Base-by-base conservation (phyloP, 495 filamentous ascomycete genomes). In the Cercophora samala region DNA sequence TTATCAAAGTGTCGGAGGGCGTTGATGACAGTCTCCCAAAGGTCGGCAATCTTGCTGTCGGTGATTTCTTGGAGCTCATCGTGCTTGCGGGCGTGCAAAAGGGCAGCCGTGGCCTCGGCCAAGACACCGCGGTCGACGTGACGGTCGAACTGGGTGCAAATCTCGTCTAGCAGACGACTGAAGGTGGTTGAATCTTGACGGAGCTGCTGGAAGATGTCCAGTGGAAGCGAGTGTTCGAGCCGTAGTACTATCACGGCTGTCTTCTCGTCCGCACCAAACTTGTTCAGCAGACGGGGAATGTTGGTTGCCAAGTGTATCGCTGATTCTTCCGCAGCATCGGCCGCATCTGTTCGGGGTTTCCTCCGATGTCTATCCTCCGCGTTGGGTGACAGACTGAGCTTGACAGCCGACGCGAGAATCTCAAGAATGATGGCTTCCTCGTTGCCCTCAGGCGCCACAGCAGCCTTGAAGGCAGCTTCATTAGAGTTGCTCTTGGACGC, bases 131-230 rank as follows among this genome's bases (percentile, higher is more conserved):
- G 87, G 69, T 96, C 90, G 5, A 91, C 90, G 72, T 99, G 95
- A 0, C 92, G 88, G 58, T 93, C 85, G 77, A 98, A 98, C 73
- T 98, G 95, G 66, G 90, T 90, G 69, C 91, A 92, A 72, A 98
- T 94, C 69, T 98, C 94, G 68, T 96, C 95, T 1, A 99, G 82
- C 22, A 98, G 78, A 17, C 92, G 86, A 0, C 85, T 85, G 76
- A 96, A 96, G 0, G 89, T 89, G 0, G 91, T 88, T 1, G 90
- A 88, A 70, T 93, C 91, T 74, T 96, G 92, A 22, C 93, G 89
- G 15, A 98, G 81, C 71, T 96, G 91, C 73, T 95, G 89, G 74
- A 97, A 95, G 23, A 95, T 87, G 60, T 92, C 90, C 2, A 97
- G 84, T 70, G 97, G 90, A 19, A 99, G 86, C 22, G 90, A 85